Evolutionary conservation across 257 asterid genomes (phyloP), one percentile per base, ranked within the genome.

Genomic region (Asclepias syriaca): DNA sequence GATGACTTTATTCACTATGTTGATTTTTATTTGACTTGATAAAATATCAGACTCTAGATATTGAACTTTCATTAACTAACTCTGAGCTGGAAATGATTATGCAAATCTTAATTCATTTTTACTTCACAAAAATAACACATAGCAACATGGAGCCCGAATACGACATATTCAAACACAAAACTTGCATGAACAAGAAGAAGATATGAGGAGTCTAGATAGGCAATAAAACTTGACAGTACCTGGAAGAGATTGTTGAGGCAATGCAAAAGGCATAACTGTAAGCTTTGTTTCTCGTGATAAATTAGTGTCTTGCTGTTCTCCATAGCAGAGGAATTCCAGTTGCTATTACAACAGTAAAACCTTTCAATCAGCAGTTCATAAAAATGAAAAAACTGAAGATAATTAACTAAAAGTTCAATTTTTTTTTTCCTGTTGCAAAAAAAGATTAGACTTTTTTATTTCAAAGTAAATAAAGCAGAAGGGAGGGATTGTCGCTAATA

Each of bases 241-340:
- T 94, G 99, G 84, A 89, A 88, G 74, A 94, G 88, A 82, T 91
- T 94, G 83, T 94, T 94, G 85, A 94, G 97, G 79, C 97, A 74
- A 77, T 94, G 99, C 64, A 91, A 72, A 74, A 91, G 87, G 84
- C 99, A 94, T 68, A 88, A 81, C 69, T 94, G 99, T 39, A 91
- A 81, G 70, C 73, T 91, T 74, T 94, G 99, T 83, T 79, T 89
- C 84, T 94, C 99, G 69, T 94, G 99, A 79, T 91, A 94, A 72
- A 94, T 70, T 69, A 37, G 48, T 6, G 69, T 74, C 84, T 29
- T 77, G 61, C 77, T 78, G 12, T 53, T 67, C 75, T 85, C 92
- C 97, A 87, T 90, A 72, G 14, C 72, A 49, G 57, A n/a, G 57
- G n/a, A 60, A 58, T 46, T 70, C 60, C 49, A 27, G 32, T 56